Percentiles rank a stretch among this genome's conserved stretches.
Conservation (phyloP, 1,139 yeast species). For the Yamadazyma oceani region DNA sequence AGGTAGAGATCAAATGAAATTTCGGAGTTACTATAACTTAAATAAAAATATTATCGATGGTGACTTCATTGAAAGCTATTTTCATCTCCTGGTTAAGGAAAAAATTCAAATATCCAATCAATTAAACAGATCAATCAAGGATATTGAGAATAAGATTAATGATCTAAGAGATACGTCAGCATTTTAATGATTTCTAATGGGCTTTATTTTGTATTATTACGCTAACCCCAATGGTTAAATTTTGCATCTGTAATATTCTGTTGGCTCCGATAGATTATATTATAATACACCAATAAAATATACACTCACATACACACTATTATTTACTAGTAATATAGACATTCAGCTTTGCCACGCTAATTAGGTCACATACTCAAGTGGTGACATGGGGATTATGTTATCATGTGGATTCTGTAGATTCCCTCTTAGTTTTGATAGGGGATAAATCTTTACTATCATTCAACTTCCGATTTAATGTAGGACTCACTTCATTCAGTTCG, state of each 20-base stretch:
- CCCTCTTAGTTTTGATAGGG: slow-evolving; percentile 14
- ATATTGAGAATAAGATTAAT: slow-evolving; percentile 58
- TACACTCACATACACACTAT: slow-evolving; percentile 5
- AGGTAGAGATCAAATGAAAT: slow-evolving; percentile 69
- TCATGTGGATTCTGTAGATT: slow-evolving; percentile 10
- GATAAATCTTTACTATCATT: slow-evolving; percentile 15
- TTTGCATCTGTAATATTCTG: too few species aligned
- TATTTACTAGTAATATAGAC: neutral
- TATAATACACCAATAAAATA: slow-evolving; percentile 8
- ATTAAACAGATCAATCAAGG: slow-evolving; percentile 57
- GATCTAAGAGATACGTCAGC: slow-evolving; percentile 58
- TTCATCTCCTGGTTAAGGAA: slow-evolving; percentile 31
- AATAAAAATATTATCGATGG: slow-evolving; percentile 81
- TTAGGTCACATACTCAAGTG: too few species aligned
- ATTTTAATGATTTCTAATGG: too few species aligned
- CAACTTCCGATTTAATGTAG: slow-evolving; percentile 36
- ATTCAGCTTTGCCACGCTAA: too few species aligned
- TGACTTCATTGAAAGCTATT: slow-evolving; percentile 69
- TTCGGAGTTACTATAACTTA: slow-evolving; percentile 78
- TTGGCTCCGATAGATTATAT: too few species aligned
- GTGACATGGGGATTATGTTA: neutral
- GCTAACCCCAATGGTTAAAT: too few species aligned
- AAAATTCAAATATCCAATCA: slow-evolving; percentile 52
- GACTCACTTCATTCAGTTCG: slow-evolving; percentile 40
- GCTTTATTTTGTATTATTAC: too few species aligned